These are phyloP conservation scores for Saccharomyces mikatae DNA, from an alignment of 805 yeast genomes.

Conservation along the genomic window DNA sequence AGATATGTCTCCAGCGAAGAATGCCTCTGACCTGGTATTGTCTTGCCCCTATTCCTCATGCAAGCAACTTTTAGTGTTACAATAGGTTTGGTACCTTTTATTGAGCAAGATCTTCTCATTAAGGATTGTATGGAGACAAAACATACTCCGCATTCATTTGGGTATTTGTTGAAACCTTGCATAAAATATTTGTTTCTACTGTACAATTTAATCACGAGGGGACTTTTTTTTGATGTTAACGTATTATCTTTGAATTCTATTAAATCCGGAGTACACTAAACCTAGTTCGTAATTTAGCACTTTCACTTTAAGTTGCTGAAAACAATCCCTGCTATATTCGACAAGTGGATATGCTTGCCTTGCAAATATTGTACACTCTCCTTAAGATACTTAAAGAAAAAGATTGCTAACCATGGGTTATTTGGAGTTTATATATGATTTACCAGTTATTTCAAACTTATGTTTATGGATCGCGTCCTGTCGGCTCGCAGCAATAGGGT, in stretches of 20 bases:
- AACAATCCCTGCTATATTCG: background rate
- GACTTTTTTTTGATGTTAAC: no score
- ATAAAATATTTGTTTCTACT: no score
- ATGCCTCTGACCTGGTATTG: background rate
- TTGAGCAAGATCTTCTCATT: no score
- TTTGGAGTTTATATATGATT: background rate
- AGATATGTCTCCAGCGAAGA: background rate
- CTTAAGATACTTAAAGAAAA: background rate
- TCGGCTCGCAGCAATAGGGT: background rate
- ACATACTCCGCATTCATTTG: no score
- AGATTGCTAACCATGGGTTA: background rate
- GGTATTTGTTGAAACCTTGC: no score
- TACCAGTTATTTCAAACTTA: background rate
- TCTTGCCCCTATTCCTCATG: background rate
- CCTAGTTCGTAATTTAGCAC: background rate
- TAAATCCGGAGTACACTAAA: background rate
- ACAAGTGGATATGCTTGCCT: background rate
- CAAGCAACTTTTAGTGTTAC: no score
- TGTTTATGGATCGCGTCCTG: background rate
- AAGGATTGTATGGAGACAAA: no score
- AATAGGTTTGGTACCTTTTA: no score
- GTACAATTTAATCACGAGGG: background rate
- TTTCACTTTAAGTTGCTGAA: background rate
- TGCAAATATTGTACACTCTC: background rate
- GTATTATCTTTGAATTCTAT: no score